A percentile compares a stretch with the other conserved stretches of the same genome.
phyloP scores from a whole-genome alignment of 1,284 basidiomycete species.

The Salmacisia buchloeana region DNA sequence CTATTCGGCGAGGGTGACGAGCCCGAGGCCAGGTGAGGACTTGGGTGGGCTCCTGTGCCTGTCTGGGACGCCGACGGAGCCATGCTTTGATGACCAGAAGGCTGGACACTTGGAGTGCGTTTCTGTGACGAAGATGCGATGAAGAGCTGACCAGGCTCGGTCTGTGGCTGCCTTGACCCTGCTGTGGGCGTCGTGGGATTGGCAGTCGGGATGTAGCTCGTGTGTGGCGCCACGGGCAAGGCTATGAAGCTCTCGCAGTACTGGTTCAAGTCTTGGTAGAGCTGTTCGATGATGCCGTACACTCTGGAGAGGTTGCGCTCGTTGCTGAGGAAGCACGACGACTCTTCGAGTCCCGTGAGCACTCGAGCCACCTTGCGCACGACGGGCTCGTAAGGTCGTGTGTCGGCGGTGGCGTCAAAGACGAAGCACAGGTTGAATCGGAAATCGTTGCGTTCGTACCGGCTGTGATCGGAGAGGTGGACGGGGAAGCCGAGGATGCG shows the following conservation, averaged over 20 bases:
- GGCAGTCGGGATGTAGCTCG: conserved; percentile 16
- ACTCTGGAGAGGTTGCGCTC: conserved; percentile 65
- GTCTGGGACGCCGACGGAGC: no score
- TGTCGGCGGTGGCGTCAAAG: conserved; percentile 77
- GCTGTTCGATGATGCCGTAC: conserved; percentile 83
- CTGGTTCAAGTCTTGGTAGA: conserved; percentile 94
- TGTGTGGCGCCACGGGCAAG: conserved; percentile 40
- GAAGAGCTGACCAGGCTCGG: neutral
- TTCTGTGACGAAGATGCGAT: neutral
- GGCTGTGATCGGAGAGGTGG: conserved; percentile 31
- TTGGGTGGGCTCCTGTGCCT: neutral
- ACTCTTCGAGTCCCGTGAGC: conserved; percentile 76
- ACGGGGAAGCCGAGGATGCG: conserved; percentile 45
- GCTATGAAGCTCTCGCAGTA: conserved; percentile 57
- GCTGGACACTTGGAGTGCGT: neutral
- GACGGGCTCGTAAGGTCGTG: conserved; percentile 91
- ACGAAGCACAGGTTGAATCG: conserved; percentile 89
- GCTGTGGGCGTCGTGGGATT: neutral
- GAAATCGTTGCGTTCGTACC: conserved; percentile 59
- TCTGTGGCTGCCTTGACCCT: neutral
- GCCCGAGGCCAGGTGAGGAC: no score
- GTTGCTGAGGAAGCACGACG: conserved; percentile 70
- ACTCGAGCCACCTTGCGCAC: conserved; percentile 90
- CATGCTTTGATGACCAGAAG: no score
- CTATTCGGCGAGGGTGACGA: neutral